Base-by-base conservation (phyloP, 495 filamentous ascomycete species). In the Penicillium lividum region DNA sequence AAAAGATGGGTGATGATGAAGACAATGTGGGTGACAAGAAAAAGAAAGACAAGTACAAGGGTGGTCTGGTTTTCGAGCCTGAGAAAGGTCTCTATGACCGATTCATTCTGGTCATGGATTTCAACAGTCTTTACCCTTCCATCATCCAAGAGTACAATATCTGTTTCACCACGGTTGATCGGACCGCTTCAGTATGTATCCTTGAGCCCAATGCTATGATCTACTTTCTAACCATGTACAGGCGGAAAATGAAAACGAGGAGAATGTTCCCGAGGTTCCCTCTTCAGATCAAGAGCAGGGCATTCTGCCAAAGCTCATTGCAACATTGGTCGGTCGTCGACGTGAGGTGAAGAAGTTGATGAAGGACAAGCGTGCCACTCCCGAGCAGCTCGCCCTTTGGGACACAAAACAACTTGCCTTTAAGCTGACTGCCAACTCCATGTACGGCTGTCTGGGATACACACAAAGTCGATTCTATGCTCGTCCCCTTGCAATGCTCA, bases 81-180 rank as follows among this genome's bases (percentile, higher is more conserved):
- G 93, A 98, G 72, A 97, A 90, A 70, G 94, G 95, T 8, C 81
- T 98, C 27, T 98, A 98, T 67, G 95, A 98, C 79, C 93, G 90
- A 72, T 96, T 93, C 66, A 86, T 98, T 30, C 83, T 98, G 22
- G 94, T 98, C 69, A 98, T 98, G 94, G 94, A 98, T 77, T 98
- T 98, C 79, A 98, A 98, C 83, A 96, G 92, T 72, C 79, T 98
- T 64, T 98, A 98, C 66, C 94, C 94, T 13, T 97, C 92, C 72
- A 97, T 98, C 64, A 98, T 98, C 62, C 95, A 98, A 70, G 95
- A 98, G 79, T 98, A 84, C 77, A 98, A 98, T 70, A 98, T 98
- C 66, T 98, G 94, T 77, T 98, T 98, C 73, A 98, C 94, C 4
- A 98, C 94, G 0, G 92, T 98, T 5, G 91, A 98, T 60, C 80